Percentiles rank a stretch among this genome's conserved stretches.
phyloP scores from a whole-genome alignment of 2,329 filamentous ascomycete species.

The Dichotomopilus funicola region DNA sequence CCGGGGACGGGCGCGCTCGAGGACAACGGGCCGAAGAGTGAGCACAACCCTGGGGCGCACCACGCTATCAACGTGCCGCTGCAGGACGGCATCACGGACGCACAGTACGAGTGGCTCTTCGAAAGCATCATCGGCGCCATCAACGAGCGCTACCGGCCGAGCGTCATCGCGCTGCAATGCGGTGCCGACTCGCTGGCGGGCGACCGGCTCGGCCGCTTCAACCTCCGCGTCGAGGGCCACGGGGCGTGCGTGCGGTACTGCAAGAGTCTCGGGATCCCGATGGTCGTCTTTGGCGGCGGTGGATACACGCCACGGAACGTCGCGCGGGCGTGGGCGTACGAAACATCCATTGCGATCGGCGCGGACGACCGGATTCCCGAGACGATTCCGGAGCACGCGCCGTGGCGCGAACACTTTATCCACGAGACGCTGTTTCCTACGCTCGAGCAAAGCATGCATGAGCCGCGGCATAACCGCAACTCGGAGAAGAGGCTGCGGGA shows the following conservation, averaged over 20 bases:
- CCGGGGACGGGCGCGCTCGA: conserved; percentile 84
- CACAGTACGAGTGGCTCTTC: conserved; percentile 82
- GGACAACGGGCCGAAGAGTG: conserved; percentile 75
- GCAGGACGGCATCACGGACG: conserved; percentile 84
- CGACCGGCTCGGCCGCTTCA: conserved; percentile 90
- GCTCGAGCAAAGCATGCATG: conserved; percentile 63
- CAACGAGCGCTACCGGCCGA: conserved; percentile 77
- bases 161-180: conserved; percentile 89
- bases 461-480: conserved; percentile 71
- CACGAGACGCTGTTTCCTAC: conserved; percentile 84
- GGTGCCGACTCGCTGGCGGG: conserved; percentile 92
- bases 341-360: conserved; percentile 84
- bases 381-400: conserved; percentile 70
- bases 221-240: conserved; percentile 91
- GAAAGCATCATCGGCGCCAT: conserved; percentile 71
- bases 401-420: conserved; percentile 83
- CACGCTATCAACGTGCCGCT: conserved; percentile 87
- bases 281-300: conserved; percentile 88
- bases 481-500: conserved; percentile 66
- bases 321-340: conserved; percentile 92
- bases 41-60: conserved; percentile 80
- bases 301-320: conserved; percentile 97
- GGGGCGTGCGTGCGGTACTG: conserved; percentile 85
- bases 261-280: conserved; percentile 71
- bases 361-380: conserved; percentile 63